A percentile compares a stretch with the other conserved stretches of the same genome.
Conservation (phyloP, 148 eudicot genomes). For the Pouteria glomerata region DNA sequence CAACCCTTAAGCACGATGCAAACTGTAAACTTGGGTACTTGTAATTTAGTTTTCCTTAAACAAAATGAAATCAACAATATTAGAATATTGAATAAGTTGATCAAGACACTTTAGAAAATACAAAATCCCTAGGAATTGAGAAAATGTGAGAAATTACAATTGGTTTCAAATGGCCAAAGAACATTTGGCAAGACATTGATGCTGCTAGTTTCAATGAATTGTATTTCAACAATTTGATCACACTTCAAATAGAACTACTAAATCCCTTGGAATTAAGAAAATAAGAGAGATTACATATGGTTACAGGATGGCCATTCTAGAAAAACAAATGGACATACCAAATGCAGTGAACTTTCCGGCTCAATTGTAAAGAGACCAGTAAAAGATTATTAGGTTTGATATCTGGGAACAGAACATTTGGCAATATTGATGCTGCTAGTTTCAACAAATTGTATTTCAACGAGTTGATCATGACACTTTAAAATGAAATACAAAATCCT, state of each 20-base stretch:
- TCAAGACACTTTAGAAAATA: background rate
- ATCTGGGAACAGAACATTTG: conserved; percentile 52
- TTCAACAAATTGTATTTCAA: conserved; percentile 87
- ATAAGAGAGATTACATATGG: background rate
- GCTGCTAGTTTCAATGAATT: no score
- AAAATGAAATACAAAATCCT: background rate
- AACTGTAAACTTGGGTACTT: background rate
- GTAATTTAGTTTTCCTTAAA: background rate
- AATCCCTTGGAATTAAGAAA: background rate
- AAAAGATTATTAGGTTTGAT: conserved; percentile 33
- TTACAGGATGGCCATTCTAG: no score
- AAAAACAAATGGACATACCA: no score
- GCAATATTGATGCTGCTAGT: conserved; percentile 59
- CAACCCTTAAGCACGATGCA: background rate
- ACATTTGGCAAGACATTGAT: no score
- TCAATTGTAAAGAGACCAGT: conserved; percentile 80
- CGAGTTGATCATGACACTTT: background rate
- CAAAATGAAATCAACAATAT: background rate
- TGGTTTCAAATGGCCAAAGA: no score
- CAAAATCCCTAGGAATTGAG: background rate
- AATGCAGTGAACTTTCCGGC: conserved; percentile 69
- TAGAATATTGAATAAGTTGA: background rate
- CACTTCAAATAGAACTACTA: background rate
- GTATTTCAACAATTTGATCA: background rate
- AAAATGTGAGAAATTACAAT: background rate